Evolutionary conservation across 345 rosid species (phyloP).

Genomic region (Hibiscus mutabilis): DNA sequence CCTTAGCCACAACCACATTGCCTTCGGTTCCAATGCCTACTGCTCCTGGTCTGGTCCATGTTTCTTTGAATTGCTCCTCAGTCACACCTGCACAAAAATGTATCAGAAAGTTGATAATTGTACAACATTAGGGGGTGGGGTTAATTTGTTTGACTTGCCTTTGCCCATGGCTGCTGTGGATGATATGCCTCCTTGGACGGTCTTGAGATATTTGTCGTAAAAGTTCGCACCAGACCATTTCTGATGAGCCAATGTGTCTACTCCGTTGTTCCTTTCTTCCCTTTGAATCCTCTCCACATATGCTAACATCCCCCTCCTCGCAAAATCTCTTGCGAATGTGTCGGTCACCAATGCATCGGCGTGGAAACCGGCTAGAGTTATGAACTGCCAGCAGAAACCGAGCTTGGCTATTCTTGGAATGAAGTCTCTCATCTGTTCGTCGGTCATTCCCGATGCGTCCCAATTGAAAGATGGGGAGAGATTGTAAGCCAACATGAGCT

Average conservation of each 20-base stretch:
- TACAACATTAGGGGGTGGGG: constrained; percentile 14
- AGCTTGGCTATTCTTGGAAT: constrained; percentile 73
- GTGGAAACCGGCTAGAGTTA: constrained; percentile 89
- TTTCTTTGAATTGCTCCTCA: too few relatives aligned
- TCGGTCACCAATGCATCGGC: constrained; percentile 83
- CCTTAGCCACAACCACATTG: constrained; percentile 52
- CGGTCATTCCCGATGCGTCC: constrained; percentile 93
- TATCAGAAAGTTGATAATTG: not conserved
- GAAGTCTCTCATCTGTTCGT: constrained; percentile 76
- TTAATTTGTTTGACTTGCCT: constrained; percentile 35
- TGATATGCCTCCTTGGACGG: constrained; percentile 86
- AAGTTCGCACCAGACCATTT: constrained; percentile 98
- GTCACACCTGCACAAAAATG: constrained; percentile 55
- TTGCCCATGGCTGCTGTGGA: constrained; percentile 99
- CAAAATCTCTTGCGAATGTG: constrained; percentile 76
- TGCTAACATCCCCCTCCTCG: constrained; percentile 84
- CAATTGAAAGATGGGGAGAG: constrained; percentile 94
- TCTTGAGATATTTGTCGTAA: constrained; percentile 79
- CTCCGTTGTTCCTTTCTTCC: constrained; percentile 86
- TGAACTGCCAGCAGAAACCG: constrained; percentile 96
- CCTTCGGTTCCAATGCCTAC: constrained; percentile 36
- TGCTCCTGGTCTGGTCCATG: too few relatives aligned
- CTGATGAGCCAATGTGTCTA: constrained; percentile 93
- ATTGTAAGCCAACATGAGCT: constrained; percentile 84
- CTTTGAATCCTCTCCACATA: constrained; percentile 96